These are phyloP conservation scores for Phytophthora meadii DNA, from an alignment of 352 stramenopile species.

Conservation along the genomic window DNA sequence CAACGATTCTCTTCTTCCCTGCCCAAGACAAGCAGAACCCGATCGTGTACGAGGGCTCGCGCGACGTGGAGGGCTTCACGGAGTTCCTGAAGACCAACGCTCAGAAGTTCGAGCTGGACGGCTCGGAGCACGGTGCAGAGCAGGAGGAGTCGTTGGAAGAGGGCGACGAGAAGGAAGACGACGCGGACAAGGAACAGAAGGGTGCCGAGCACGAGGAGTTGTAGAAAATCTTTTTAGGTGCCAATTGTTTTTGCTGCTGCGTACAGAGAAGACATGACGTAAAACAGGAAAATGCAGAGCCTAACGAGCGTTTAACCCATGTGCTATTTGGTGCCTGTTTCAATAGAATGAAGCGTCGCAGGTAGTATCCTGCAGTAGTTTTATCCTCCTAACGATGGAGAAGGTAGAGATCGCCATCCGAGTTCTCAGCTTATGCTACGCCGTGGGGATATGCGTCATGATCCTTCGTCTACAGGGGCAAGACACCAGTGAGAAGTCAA, in stretches of 20 bases:
- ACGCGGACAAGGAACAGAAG: slow-evolving; percentile 36
- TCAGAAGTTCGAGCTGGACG: slow-evolving; percentile 81
- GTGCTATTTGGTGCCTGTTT: not conserved
- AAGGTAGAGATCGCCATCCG: slow-evolving; percentile 78
- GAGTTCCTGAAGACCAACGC: slow-evolving; percentile 91
- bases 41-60: slow-evolving; percentile 84
- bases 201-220: slow-evolving; percentile 60
- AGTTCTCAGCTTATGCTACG: slow-evolving; percentile 59
- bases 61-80: slow-evolving; percentile 85
- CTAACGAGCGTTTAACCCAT: slow-evolving; percentile 14
- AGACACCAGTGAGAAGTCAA: slow-evolving; percentile 53
- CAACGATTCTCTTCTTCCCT: slow-evolving; percentile 96
- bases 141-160: slow-evolving; percentile 22
- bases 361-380: not conserved
- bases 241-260: slow-evolving; percentile 30
- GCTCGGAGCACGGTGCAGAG: slow-evolving; percentile 61
- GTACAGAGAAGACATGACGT: slow-evolving; percentile 33
- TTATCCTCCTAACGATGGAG: slow-evolving; percentile 49
- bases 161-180: slow-evolving; percentile 24
- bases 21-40: slow-evolving; percentile 89
- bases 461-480: slow-evolving; percentile 59
- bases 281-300: slow-evolving; percentile 34
- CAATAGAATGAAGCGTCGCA: slow-evolving; percentile 24
- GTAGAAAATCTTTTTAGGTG: slow-evolving; percentile 38
- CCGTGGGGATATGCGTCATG: slow-evolving; percentile 60